These are phyloP conservation scores for Torulaspora microellipsoides DNA, from an alignment of 805 yeast genomes.

Conservation along the genomic window DNA sequence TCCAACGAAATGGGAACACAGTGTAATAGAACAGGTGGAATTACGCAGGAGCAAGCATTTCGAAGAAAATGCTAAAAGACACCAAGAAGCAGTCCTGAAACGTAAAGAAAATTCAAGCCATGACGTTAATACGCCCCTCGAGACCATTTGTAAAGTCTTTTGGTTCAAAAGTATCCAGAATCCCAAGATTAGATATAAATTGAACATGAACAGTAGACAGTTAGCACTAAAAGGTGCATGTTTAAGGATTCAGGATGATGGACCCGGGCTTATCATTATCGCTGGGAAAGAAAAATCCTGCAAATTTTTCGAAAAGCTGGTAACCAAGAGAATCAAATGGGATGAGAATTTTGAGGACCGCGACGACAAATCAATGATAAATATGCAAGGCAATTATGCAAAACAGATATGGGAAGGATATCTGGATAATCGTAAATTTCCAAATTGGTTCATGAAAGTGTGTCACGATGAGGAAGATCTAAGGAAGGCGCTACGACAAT, in stretches of 20 bases:
- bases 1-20: slow-evolving; percentile 79
- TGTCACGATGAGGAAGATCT: slow-evolving; percentile 51
- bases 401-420: slow-evolving; percentile 69
- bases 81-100: slow-evolving; percentile 23
- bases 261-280: slow-evolving; percentile 57
- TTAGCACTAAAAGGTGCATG: slow-evolving; percentile 60
- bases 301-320: slow-evolving; percentile 56
- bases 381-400: slow-evolving; percentile 44
- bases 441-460: slow-evolving; percentile 63
- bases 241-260: slow-evolving; percentile 38
- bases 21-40: slow-evolving; percentile 64
- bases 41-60: slow-evolving; percentile 58
- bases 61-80: slow-evolving; percentile 56
- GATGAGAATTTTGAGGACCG: slow-evolving; percentile 43
- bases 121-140: neutral
- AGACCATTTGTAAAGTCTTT: slow-evolving; percentile 46
- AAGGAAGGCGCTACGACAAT: slow-evolving; percentile 43
- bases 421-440: slow-evolving; percentile 48
- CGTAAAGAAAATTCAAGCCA: slow-evolving; percentile 8
- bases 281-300: slow-evolving; percentile 69
- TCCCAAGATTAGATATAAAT: slow-evolving; percentile 66
- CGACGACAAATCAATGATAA: slow-evolving; percentile 26
- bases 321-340: slow-evolving; percentile 69
- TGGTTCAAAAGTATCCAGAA: slow-evolving; percentile 49
- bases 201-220: slow-evolving; percentile 79